Conservation (phyloP, 2,329 filamentous ascomycete genomes). For the Xylaria sp. region DNA sequence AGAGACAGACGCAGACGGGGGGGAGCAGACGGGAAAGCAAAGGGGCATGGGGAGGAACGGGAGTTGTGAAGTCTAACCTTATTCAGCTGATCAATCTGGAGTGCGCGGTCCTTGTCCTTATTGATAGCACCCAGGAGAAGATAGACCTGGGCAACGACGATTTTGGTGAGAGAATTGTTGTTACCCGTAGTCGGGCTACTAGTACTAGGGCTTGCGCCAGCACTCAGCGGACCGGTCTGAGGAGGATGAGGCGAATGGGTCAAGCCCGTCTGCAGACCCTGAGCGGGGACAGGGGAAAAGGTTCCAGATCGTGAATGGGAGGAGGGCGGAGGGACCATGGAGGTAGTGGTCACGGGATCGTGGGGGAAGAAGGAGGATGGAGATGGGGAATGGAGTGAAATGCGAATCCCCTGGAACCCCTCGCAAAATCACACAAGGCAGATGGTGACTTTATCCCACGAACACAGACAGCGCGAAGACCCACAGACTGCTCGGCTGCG, state of each 20-base stretch:
- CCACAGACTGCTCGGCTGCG: constrained; percentile 12
- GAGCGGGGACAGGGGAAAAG: constrained; percentile 56
- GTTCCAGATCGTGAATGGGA: constrained; percentile 53
- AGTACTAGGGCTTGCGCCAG: constrained; percentile 56
- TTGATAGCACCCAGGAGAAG: constrained; percentile 90
- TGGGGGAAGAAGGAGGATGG: constrained; percentile 21
- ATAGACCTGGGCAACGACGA: constrained; percentile 92
- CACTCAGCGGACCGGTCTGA: constrained; percentile 52
- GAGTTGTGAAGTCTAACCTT: constrained; percentile 56
- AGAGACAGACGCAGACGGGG: not conserved
- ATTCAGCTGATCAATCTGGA: constrained; percentile 83
- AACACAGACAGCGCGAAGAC: constrained; percentile 1
- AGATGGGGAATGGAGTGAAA: constrained; percentile 18
- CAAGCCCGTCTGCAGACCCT: constrained; percentile 52
- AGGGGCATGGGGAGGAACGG: not conserved
- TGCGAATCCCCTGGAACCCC: constrained; percentile 29
- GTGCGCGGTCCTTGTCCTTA: constrained; percentile 78
- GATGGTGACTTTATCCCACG: constrained; percentile 11
- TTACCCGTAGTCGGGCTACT: constrained; percentile 53
- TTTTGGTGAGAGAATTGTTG: constrained; percentile 71
- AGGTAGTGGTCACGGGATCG: constrained; percentile 29
- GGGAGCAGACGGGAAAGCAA: not conserved
- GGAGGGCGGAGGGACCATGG: constrained; percentile 33
- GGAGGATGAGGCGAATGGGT: constrained; percentile 54
- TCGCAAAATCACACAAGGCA: constrained; percentile 24